Evolutionary conservation across 164 flowering plant genomes (phyloP).

Genomic region (Macadamia integrifolia): DNA sequence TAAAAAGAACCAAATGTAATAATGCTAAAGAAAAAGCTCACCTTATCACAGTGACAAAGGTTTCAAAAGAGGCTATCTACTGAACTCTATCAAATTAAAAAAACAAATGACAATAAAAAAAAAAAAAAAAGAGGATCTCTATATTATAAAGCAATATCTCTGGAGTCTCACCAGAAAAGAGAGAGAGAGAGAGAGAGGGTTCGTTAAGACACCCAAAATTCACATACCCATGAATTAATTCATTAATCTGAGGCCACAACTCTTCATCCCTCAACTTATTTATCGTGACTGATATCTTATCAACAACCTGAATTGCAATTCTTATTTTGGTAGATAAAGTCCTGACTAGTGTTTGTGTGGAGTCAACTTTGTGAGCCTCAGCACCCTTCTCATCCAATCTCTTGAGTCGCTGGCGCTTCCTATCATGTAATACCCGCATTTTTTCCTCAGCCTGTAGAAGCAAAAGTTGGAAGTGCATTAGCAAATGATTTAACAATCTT

Average conservation of each 20-base stretch:
- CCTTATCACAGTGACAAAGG: too few species aligned
- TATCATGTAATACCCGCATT: constrained; percentile 76
- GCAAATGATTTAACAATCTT: background rate
- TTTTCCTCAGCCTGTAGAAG: constrained; percentile 83
- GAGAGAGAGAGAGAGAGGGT: background rate
- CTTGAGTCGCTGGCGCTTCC: constrained; percentile 53
- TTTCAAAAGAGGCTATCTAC: too few species aligned
- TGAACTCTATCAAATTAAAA: too few species aligned
- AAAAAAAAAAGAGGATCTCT: too few species aligned
- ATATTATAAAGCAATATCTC: too few species aligned
- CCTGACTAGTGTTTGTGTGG: constrained; percentile 53
- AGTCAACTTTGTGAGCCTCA: constrained; percentile 63
- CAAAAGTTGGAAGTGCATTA: background rate
- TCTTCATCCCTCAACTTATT: constrained; percentile 89
- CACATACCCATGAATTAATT: constrained; percentile 77
- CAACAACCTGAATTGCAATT: constrained; percentile 87
- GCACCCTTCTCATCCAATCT: constrained; percentile 78
- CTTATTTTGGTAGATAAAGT: constrained; percentile 74
- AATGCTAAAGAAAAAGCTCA: too few species aligned
- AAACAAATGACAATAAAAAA: too few species aligned
- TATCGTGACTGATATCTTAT: constrained; percentile 73
- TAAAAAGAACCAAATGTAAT: too few species aligned
- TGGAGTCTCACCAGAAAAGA: background rate
- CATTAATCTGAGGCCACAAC: constrained; percentile 81
- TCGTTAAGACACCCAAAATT: background rate